A percentile compares a stretch with the other conserved stretches of the same genome.
Evolutionary conservation across 352 stramenopile species (phyloP).

Genomic region (Pythium guiyangense): DNA sequence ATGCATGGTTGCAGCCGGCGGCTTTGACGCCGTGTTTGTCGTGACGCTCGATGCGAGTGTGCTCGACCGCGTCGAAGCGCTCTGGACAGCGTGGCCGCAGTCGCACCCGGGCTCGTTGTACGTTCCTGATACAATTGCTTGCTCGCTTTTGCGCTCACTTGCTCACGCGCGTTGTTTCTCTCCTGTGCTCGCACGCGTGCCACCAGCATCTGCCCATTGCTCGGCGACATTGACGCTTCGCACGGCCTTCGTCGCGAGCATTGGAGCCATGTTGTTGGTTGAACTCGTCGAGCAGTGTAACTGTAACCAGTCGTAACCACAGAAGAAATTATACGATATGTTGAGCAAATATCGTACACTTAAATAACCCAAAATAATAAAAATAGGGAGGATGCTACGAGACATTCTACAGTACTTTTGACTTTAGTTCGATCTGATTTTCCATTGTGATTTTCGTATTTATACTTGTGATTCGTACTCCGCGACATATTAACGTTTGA

Average conservation of each 20-base stretch:
- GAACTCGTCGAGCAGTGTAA: too few species aligned
- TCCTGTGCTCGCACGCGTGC: neutral
- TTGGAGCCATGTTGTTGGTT: neutral
- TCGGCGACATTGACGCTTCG: slow-evolving; percentile 39
- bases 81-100: slow-evolving; percentile 71
- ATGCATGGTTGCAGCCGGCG: slow-evolving; percentile 65
- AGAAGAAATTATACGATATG: too few species aligned
- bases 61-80: slow-evolving; percentile 52
- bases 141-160: neutral
- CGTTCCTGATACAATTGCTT: slow-evolving; percentile 32
- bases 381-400: too few species aligned
- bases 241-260: slow-evolving; percentile 2
- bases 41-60: slow-evolving; percentile 64
- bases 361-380: too few species aligned
- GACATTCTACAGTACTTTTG: too few species aligned
- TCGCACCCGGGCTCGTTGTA: slow-evolving; percentile 20
- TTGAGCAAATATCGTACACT: too few species aligned
- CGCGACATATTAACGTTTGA: too few species aligned
- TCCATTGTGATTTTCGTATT: too few species aligned
- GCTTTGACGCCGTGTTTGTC: slow-evolving; percentile 95
- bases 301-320: too few species aligned
- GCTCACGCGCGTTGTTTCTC: neutral
- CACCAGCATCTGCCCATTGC: slow-evolving; percentile 58
- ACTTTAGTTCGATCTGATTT: too few species aligned
- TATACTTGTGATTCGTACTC: too few species aligned